A percentile compares a stretch with the other conserved stretches of the same genome.
Conservation (phyloP, 1,284 basidiomycete genomes). For the Cryptococcus depauperatus region DNA sequence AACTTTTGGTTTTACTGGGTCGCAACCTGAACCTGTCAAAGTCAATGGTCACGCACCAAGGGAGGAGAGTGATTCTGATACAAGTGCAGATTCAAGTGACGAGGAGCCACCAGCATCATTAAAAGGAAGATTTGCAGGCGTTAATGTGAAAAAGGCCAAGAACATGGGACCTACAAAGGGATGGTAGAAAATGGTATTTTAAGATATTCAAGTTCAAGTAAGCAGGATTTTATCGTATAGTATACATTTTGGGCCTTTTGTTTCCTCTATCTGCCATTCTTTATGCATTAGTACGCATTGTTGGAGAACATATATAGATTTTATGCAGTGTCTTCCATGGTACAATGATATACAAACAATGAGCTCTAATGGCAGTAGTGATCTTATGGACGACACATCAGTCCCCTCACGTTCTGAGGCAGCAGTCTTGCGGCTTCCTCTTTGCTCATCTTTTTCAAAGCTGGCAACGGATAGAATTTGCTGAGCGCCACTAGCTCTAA, state of each 20-base stretch:
- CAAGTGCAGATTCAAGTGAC: slow-evolving; percentile 12
- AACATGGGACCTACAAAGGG: not conserved
- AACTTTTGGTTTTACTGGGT: slow-evolving; percentile 3
- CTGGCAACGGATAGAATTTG: slow-evolving; percentile 41
- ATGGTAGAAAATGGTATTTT: not conserved
- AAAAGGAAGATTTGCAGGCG: slow-evolving; percentile 15
- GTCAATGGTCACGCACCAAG: not conserved
- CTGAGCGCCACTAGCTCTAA: slow-evolving; percentile 37
- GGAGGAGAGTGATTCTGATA: slow-evolving; percentile 2
- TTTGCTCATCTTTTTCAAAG: slow-evolving; percentile 34
- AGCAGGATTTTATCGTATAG: not conserved
- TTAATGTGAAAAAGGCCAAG: slow-evolving; percentile 1
- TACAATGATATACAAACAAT: too few species aligned
- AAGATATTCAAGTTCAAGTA: too few species aligned
- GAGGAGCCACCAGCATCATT: slow-evolving; percentile 12
- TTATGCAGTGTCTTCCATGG: too few species aligned
- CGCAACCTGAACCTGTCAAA: slow-evolving; percentile 3
- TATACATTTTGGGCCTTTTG: not conserved
- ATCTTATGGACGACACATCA: slow-evolving; percentile 24
- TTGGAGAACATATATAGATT: too few species aligned
- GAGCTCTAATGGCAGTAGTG: too few species aligned
- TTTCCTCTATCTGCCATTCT: too few species aligned
- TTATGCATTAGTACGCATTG: too few species aligned
- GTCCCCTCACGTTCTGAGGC: slow-evolving; percentile 30
- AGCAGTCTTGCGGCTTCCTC: slow-evolving; percentile 31